Base-by-base conservation (phyloP, 2,329 filamentous ascomycete species). In the Diaporthe batatas region DNA sequence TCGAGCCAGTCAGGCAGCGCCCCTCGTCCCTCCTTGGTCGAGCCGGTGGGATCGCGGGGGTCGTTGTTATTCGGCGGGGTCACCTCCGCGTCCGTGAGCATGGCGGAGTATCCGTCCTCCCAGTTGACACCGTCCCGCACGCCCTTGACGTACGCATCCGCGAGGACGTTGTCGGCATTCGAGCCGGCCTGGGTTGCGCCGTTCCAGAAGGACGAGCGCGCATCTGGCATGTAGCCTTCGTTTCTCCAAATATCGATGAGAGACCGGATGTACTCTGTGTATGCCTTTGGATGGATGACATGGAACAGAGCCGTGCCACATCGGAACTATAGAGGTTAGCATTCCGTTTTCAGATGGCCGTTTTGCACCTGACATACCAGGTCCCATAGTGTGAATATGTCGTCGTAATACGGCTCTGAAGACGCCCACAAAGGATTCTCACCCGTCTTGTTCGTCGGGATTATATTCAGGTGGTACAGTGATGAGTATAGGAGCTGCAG, bases 361-460 rank as follows among this genome's bases (percentile, higher is more conserved):
- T 12, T 16, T 6, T 0, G 42, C 0, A 2, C 1, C 7, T 8
- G 29, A 39, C 80, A 67, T 77, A 82, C 80, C 69, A 83, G 62
- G 73, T 90, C 88, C 92, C 92, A 94, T 29, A 92, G 86, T 0
- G 92, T 93, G 77, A 92, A 93, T 21, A 91, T 89, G 73, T 94
- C 92, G 73, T 92, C 90, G 77, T 92, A 94, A 77, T 92, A 93
- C 1, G 92, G 91, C 79, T 94, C 92, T 0, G 78, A 76, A 1
- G 89, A 91, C 1, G 82, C 79, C 91, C 92, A 94, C 0, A 86
- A 80, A 0, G 91, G 91, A 73, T 93, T 94, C 78, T 94, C 92
- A 0, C 91, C 91, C 0, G 91, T 93, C 74, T 91, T 89, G 78
- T 94, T 92, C 0, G 91, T 91, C 0, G 92, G 91, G 47, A 93